These are phyloP conservation scores for Cercophora newfieldiana DNA, from an alignment of 495 filamentous ascomycete species.

Conservation along the genomic window DNA sequence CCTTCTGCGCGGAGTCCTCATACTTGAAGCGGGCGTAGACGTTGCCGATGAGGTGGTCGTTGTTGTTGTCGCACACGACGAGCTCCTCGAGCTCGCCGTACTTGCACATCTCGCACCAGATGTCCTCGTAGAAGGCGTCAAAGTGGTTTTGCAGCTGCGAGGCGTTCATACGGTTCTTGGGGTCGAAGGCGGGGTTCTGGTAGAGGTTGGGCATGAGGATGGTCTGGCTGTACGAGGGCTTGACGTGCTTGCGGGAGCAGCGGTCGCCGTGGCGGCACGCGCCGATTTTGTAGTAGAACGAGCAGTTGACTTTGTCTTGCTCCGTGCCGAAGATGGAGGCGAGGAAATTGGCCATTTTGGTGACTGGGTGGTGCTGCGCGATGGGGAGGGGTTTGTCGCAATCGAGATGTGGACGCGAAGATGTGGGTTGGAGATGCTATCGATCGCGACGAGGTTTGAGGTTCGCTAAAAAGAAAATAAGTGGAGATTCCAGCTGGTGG, in stretches of 20 bases:
- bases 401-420: background rate
- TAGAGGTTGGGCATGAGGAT: conserved; percentile 98
- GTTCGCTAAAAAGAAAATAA: conserved; percentile 7
- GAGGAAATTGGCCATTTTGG: conserved; percentile 86
- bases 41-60: conserved; percentile 98
- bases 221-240: conserved; percentile 96
- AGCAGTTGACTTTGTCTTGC: conserved; percentile 81
- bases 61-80: conserved; percentile 93
- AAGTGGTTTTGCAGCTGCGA: conserved; percentile 97
- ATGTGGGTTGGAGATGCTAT: background rate
- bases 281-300: conserved; percentile 66
- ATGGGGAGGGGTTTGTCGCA: background rate
- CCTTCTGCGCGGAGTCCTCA: conserved; percentile 90
- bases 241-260: conserved; percentile 97
- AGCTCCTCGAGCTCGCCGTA: conserved; percentile 89
- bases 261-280: conserved; percentile 98
- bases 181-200: conserved; percentile 97
- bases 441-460: background rate
- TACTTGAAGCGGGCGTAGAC: conserved; percentile 99
- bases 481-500: background rate
- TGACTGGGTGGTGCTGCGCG: background rate
- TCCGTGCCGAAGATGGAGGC: conserved; percentile 99
- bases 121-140: conserved; percentile 99
- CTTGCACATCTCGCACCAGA: conserved; percentile 99
- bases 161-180: conserved; percentile 93